A percentile compares a stretch with the other conserved stretches of the same genome.
Evolutionary conservation across 2,329 filamentous ascomycete species (phyloP).

Genomic region (Phialophora macrospora): DNA sequence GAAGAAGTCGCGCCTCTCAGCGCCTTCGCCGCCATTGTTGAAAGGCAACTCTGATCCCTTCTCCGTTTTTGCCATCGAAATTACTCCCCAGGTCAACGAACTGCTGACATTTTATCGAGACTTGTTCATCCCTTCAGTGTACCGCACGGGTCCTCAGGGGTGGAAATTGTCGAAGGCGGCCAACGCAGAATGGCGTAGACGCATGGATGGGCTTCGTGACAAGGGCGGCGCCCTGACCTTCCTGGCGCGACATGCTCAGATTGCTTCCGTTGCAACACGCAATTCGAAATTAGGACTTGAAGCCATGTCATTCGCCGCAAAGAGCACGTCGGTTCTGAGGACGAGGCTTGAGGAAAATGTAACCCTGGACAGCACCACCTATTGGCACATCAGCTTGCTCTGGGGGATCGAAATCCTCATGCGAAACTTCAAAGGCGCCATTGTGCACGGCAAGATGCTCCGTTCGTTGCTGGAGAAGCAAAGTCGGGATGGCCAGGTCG

Average conservation of each 20-base stretch:
- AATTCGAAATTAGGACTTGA: not conserved
- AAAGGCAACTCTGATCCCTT: slow-evolving; percentile 11
- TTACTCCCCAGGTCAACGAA: slow-evolving; percentile 8
- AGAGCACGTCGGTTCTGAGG: not conserved
- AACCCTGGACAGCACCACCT: not conserved
- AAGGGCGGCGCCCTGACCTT: not conserved
- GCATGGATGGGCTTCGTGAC: not conserved
- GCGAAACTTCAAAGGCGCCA: slow-evolving; percentile 4
- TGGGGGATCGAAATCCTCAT: not conserved
- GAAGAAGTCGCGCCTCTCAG: not conserved
- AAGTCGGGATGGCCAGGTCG: not conserved
- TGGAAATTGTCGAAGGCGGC: not conserved
- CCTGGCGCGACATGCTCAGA: not conserved
- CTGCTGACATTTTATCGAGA: slow-evolving; percentile 4
- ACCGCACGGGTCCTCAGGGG: not conserved
- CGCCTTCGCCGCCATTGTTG: not conserved
- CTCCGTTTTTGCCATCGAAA: not conserved
- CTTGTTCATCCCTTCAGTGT: slow-evolving; percentile 1
- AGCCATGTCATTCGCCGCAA: not conserved
- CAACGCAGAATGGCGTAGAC: slow-evolving; percentile 4
- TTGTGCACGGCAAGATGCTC: not conserved
- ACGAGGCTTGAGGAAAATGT: not conserved
- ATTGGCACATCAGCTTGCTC: slow-evolving; percentile 2
- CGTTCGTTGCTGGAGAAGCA: not conserved
- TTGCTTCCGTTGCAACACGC: not conserved